Base-by-base conservation (phyloP, 805 yeast genomes). In the Torulaspora franciscae region DNA sequence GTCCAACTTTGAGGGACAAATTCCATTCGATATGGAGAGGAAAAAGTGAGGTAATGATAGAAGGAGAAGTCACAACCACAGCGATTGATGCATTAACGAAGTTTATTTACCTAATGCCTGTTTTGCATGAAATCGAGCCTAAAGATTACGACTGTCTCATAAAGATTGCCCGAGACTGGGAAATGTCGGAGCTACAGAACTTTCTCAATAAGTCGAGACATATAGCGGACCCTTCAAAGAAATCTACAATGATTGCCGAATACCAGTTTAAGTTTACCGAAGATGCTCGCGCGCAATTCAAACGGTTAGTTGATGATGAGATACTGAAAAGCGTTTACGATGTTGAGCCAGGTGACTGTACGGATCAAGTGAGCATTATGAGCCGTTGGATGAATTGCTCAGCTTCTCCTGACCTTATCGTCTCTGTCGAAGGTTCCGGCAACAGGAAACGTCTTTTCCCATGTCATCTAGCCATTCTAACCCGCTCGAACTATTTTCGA, bases 401-500 rank as follows among this genome's bases (percentile, higher is more conserved):
- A 2, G 55, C 62, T 7, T 62, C 48, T 34, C 77, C 85, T 0
- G 87, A 82, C 61, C 55, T 76, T 0, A 66, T 77, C 1, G 38
- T 80, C 0, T 54, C 70, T 1, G 70, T 71, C 6, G 49, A 51
- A 5, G 38, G 54, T 7, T 56, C 62, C 4, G 67, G 67, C 2
- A 49, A 48, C 19, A 42, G 29, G 3, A 33, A 58, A 38, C 55
- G 61, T 0, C 71, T 70, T 46, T 84, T 78, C 55, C 90, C 91
- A 1, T 79, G 73, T 4, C 85, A 85, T 60, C 69, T 80, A 33
- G 72, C 85, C 0, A 73, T 85, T 39, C 58, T 85, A 19, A 62
- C 73, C 4, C 65, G 89, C 32, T 75, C 85, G 2, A 83, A 77
- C 35, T 85, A 81, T 60, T 85, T 77, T 55, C 76, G 72, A 41